Conservation (phyloP, 768 basidiomycete species). For the Gloeopeniophorella convolvens region DNA sequence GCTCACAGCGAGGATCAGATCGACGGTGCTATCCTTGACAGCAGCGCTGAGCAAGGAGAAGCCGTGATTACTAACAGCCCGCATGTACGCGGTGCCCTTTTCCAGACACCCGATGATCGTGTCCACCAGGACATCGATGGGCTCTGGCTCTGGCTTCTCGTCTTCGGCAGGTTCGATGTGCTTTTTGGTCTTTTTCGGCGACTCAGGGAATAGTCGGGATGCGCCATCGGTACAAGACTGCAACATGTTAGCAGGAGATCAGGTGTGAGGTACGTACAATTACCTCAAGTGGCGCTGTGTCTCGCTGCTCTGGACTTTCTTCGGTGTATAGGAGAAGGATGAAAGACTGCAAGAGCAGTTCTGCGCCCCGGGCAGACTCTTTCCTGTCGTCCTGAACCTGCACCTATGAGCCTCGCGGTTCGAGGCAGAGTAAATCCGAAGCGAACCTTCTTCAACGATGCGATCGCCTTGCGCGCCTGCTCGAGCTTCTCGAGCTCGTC, state of each 20-base stretch:
- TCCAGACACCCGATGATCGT: constrained; percentile 88
- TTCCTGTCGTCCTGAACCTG: constrained; percentile 36
- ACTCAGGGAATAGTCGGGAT: constrained; percentile 42
- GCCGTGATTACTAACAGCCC: constrained; percentile 71
- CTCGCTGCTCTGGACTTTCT: constrained; percentile 44
- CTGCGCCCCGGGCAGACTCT: constrained; percentile 60
- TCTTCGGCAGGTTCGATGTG: constrained; percentile 26
- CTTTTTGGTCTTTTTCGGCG: constrained; percentile 26
- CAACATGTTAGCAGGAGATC: not conserved
- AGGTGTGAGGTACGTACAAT: not conserved
- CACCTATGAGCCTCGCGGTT: constrained; percentile 5
- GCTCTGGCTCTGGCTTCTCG: constrained; percentile 41
- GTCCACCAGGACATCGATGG: constrained; percentile 84
- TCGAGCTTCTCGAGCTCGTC: constrained; percentile 42
- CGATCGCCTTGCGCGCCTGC: constrained; percentile 38
- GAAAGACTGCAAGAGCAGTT: constrained; percentile 63
- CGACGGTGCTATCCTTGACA: constrained; percentile 63
- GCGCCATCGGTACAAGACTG: constrained; percentile 60
- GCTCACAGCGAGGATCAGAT: constrained; percentile 77
- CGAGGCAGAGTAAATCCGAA: not conserved
- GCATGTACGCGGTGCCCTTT: constrained; percentile 71
- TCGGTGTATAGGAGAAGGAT: constrained; percentile 69
- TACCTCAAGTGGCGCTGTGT: constrained; percentile 60
- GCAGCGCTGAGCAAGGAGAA: constrained; percentile 67
- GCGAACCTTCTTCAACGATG: constrained; percentile 41